phyloP scores from a whole-genome alignment of 768 basidiomycete species.

The Termitomyces sp. region DNA sequence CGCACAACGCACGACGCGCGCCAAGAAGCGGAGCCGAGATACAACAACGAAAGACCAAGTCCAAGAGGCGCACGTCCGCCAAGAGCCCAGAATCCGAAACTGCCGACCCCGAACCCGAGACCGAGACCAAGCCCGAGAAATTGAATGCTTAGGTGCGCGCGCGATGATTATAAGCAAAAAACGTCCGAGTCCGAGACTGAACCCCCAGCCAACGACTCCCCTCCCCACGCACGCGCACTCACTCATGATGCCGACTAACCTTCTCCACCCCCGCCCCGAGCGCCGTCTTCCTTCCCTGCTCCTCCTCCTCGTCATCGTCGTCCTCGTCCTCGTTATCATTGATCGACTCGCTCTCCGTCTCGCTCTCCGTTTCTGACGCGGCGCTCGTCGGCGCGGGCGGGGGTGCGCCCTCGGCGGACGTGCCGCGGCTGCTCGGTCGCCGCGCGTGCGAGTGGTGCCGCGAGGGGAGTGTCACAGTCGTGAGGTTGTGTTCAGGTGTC shows the following conservation, averaged over 20 bases:
- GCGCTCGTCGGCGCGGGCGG: not conserved
- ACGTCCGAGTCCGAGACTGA: too few relatives aligned
- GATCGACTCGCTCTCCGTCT: not conserved
- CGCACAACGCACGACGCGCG: too few relatives aligned
- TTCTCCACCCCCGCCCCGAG: conserved; percentile 20
- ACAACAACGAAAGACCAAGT: too few relatives aligned
- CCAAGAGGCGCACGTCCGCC: too few relatives aligned
- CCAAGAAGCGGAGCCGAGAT: too few relatives aligned
- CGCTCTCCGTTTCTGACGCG: conserved; percentile 12
- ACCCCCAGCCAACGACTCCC: not conserved
- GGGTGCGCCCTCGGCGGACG: not conserved
- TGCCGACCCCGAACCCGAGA: too few relatives aligned
- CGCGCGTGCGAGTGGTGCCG: not conserved
- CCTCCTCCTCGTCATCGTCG: conserved; percentile 8
- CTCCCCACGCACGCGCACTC: too few relatives aligned
- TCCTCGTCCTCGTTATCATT: conserved; percentile 17
- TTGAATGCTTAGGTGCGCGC: too few relatives aligned
- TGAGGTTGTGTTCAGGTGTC: conserved; percentile 17
- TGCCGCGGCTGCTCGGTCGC: conserved; percentile 1
- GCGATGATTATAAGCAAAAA: too few relatives aligned
- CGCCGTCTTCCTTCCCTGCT: conserved; percentile 7
- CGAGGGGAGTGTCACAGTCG: conserved; percentile 11
- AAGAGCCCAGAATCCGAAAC: too few relatives aligned
- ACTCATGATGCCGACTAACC: conserved; percentile 19
- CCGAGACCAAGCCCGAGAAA: too few relatives aligned